Percentiles rank a stretch among this genome's conserved stretches.
Evolutionary conservation across 768 basidiomycete genomes (phyloP).

Genomic region (Erythrobasidium yunnanense): DNA sequence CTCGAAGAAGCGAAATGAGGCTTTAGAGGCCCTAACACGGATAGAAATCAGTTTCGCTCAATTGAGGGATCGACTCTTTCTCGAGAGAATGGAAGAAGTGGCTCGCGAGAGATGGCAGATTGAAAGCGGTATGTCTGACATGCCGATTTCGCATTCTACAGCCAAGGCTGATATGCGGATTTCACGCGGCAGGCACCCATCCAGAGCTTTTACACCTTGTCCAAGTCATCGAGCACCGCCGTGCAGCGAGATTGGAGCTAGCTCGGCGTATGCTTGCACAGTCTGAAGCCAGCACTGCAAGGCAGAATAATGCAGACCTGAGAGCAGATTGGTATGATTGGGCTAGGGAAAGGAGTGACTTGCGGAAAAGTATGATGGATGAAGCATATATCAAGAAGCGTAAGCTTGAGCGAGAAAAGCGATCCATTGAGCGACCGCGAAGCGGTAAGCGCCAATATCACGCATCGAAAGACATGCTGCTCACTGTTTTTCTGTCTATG

Average conservation of each 20-base stretch:
- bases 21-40: conserved; percentile 69
- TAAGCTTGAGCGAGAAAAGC: conserved; percentile 70
- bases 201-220: conserved; percentile 77
- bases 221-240: conserved; percentile 61
- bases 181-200: conserved; percentile 62
- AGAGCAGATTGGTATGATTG: conserved; percentile 78
- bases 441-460: neutral
- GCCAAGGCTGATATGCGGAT: too few relatives aligned
- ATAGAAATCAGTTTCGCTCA: conserved; percentile 90
- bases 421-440: conserved; percentile 53
- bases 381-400: conserved; percentile 78
- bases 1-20: conserved; percentile 56
- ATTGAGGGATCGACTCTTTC: conserved; percentile 71
- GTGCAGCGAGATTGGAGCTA: conserved; percentile 69
- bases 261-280: conserved; percentile 63
- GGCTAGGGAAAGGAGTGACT: conserved; percentile 52
- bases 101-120: conserved; percentile 79
- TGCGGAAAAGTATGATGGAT: conserved; percentile 78
- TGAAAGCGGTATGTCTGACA: conserved; percentile 52
- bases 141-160: too few relatives aligned
- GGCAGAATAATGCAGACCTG: conserved; percentile 60
- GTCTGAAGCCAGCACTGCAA: conserved; percentile 55
- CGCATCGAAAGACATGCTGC: conserved; percentile 21
- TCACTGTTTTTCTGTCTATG: neutral
- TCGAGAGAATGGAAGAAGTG: conserved; percentile 86